phyloP scores from a whole-genome alignment of 768 basidiomycete genomes.

The Gymnopilus junonius region DNA sequence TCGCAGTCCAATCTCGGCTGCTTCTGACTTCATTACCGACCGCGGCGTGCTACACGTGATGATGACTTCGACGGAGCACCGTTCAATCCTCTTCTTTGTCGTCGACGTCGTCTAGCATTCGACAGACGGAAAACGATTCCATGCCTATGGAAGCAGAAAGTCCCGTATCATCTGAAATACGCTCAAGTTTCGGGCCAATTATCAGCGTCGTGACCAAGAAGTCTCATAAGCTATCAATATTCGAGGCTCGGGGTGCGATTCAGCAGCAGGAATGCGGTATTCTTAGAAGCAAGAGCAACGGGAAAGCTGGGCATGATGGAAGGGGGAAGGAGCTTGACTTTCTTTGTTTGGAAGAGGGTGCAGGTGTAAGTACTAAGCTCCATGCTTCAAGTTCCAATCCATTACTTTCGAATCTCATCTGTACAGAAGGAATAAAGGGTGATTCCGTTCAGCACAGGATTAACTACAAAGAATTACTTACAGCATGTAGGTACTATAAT shows the following conservation, averaged over 20 bases:
- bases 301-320: neutral
- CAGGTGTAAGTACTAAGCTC: no score
- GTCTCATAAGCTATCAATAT: no score
- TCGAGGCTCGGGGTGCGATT: no score
- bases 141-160: neutral
- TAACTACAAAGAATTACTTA: no score
- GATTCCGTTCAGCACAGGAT: no score
- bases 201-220: no score
- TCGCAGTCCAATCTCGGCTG: slow-evolving; percentile 3
- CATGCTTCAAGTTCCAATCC: no score
- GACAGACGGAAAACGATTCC: neutral
- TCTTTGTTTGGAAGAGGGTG: no score
- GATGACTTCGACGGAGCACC: neutral
- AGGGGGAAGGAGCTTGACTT: neutral
- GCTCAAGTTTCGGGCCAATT: neutral
- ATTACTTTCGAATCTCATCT: no score
- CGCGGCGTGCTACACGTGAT: slow-evolving; percentile 1
- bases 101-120: neutral
- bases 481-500: no score
- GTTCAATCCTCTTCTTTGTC: neutral
- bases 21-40: slow-evolving; percentile 7
- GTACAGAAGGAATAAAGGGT: no score
- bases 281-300: neutral
- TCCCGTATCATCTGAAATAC: no score
- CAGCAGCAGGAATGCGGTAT: neutral